Evolutionary conservation across 2,329 filamentous ascomycete genomes (phyloP), one percentile per base, ranked within the genome.

Genomic region (Colletotrichum siamense): DNA sequence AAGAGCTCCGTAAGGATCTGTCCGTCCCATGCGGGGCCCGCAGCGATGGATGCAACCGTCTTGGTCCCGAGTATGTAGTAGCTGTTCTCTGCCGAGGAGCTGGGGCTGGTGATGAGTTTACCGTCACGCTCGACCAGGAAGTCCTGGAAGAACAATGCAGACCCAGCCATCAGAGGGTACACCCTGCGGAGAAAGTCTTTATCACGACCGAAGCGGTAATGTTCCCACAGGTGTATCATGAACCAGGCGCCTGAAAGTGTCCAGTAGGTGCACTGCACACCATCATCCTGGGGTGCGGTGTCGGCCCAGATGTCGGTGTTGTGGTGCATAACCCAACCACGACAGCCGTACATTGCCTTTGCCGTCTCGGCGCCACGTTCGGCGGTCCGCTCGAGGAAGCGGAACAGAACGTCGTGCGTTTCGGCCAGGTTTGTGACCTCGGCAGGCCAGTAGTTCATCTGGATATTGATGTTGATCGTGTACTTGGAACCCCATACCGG

Each of bases 401-500:
- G 0, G 82, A 84, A 88, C 88, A 90, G 78, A 2, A 52, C 10
- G 4, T 52, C 44, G 90, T 52, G 44, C 10, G 44, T 52, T 13
- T 22, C 44, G 12, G 44, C n/a, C 2, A 52, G 44, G 44, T 52
- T 52, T 13, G 10, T 2, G n/a, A 52, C 44, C n/a, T 52, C 44
- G 12, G 44, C 44, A 52, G 44, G 44, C 44, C 44, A 52, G 4
- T 52, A 90, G 77, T 90, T 90, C 89, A 90, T 90, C 79, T 90
- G 85, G 0, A 86, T 82, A 39, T 90, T 90, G 79, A 90, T 89
- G 76, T 90, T 89, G 78, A 89, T 87, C 0, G 88, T 90, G 71
- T 86, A 89, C 75, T 88, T 89, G 24, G 83, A 85, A 5, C 87
- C 88, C 88, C 89, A 90, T 0, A 86, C 80, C 9, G 86, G 86